These are phyloP conservation scores for Lantana camara DNA, from an alignment of 257 asterid genomes.

Conservation along the genomic window DNA sequence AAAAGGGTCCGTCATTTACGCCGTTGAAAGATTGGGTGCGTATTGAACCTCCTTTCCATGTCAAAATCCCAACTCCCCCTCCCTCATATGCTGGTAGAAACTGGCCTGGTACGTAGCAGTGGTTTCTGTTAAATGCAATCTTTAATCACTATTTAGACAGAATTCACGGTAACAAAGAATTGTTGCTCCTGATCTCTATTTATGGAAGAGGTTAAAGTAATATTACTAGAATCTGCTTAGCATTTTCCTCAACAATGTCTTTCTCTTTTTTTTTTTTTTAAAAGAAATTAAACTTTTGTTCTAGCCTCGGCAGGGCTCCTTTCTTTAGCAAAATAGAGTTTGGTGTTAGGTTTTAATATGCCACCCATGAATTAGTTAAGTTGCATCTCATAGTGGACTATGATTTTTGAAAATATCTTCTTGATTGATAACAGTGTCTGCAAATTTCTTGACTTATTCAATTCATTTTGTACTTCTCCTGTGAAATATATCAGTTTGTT, in stretches of 20 bases:
- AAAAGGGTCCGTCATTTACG: constrained; percentile 92
- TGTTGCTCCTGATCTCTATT: background rate
- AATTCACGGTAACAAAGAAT: background rate
- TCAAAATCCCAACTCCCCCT: constrained; percentile 19
- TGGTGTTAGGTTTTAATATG: background rate
- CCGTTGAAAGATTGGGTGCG: constrained; percentile 93
- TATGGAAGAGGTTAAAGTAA: background rate
- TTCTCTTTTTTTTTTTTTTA: too few species aligned
- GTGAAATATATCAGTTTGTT: too few species aligned
- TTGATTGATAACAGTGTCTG: too few species aligned
- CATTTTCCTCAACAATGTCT: background rate
- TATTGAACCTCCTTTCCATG: constrained; percentile 42
- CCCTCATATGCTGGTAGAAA: constrained; percentile 6
- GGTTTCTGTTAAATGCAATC: constrained; percentile 11
- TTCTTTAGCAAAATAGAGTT: background rate
- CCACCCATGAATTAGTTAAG: background rate
- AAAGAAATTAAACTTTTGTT: too few species aligned
- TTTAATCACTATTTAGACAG: background rate
- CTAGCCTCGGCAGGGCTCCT: background rate
- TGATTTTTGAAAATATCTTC: too few species aligned
- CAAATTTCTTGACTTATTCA: too few species aligned
- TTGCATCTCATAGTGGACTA: too few species aligned
- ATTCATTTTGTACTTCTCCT: background rate
- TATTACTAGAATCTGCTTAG: constrained; percentile 7
- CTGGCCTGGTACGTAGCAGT: background rate